phyloP scores from a whole-genome alignment of 768 basidiomycete species.

The Boletus subparvulus region DNA sequence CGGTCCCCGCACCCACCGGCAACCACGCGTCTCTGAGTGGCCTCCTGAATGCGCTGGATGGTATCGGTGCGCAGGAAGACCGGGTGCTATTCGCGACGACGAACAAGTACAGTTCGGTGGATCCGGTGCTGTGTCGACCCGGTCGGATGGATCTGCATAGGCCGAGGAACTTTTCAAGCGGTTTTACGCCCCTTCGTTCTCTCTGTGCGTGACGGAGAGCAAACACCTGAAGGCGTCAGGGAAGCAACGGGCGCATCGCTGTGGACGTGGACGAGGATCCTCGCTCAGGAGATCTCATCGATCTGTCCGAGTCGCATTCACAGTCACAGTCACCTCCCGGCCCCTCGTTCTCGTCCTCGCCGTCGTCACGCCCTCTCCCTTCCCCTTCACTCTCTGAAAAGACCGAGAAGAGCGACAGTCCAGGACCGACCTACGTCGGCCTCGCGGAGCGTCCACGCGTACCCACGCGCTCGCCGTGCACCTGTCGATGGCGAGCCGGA shows the following conservation, averaged over 20 bases:
- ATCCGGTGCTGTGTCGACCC: conserved; percentile 39
- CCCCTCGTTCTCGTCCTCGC: too few species aligned
- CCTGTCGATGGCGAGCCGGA: too few species aligned
- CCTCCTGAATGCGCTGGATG: conserved; percentile 74
- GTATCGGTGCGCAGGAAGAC: conserved; percentile 76
- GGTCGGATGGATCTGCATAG: conserved; percentile 79
- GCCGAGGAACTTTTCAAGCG: conserved; percentile 49
- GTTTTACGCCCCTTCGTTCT: conserved; percentile 55
- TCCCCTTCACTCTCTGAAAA: too few species aligned
- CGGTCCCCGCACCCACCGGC: conserved; percentile 8
- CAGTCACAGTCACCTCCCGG: not conserved
- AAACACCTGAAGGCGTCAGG: not conserved
- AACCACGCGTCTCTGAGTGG: conserved; percentile 65
- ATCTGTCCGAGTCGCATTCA: conserved; percentile 9
- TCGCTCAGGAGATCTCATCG: conserved; percentile 13
- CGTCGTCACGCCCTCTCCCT: too few species aligned
- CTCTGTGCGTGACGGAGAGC: not conserved
- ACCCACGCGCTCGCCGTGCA: too few species aligned
- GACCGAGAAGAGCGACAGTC: too few species aligned
- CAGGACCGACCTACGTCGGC: too few species aligned
- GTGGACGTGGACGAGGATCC: not conserved
- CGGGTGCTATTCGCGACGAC: conserved; percentile 78
- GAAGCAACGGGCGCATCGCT: not conserved
- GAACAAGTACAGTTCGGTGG: conserved; percentile 62
- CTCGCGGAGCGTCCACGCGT: too few species aligned